Conservation (phyloP, 805 yeast species). For the Brettanomyces bruxellensis region DNA sequence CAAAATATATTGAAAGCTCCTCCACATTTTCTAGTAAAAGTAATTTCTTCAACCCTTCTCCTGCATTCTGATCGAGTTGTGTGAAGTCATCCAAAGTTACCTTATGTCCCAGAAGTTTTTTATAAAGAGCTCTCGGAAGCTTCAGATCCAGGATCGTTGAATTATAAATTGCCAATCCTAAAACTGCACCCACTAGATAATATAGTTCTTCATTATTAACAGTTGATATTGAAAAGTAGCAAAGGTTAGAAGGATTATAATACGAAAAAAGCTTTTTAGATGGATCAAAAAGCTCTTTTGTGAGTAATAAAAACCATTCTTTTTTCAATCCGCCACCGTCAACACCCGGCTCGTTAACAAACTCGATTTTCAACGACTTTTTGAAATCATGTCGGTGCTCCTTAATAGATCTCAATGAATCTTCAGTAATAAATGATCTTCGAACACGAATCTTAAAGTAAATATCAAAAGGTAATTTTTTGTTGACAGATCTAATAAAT, state of each 20-base stretch:
- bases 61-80: conserved; percentile 63
- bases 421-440: conserved; percentile 57
- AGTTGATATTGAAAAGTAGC: conserved; percentile 64
- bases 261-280: conserved; percentile 56
- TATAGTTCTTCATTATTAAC: conserved; percentile 45
- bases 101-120: conserved; percentile 52
- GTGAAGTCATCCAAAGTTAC: conserved; percentile 54
- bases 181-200: conserved; percentile 72
- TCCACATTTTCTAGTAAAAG: conserved; percentile 36
- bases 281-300: conserved; percentile 62
- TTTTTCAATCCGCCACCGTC: conserved; percentile 94
- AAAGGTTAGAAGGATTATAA: conserved; percentile 57
- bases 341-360: conserved; percentile 82
- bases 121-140: conserved; percentile 71
- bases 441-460: conserved; percentile 62
- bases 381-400: conserved; percentile 50
- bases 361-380: conserved; percentile 70
- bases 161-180: conserved; percentile 88
- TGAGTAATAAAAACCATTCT: conserved; percentile 83
- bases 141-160: conserved; percentile 76
- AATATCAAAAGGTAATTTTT: conserved; percentile 53
- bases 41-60: conserved; percentile 38
- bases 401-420: conserved; percentile 60
- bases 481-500: conserved; percentile 58
- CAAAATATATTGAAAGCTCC: conserved; percentile 49